Percentiles rank a stretch among this genome's conserved stretches.
Conservation (phyloP, 2,329 filamentous ascomycete genomes). For the Cladorrhinum sp. region DNA sequence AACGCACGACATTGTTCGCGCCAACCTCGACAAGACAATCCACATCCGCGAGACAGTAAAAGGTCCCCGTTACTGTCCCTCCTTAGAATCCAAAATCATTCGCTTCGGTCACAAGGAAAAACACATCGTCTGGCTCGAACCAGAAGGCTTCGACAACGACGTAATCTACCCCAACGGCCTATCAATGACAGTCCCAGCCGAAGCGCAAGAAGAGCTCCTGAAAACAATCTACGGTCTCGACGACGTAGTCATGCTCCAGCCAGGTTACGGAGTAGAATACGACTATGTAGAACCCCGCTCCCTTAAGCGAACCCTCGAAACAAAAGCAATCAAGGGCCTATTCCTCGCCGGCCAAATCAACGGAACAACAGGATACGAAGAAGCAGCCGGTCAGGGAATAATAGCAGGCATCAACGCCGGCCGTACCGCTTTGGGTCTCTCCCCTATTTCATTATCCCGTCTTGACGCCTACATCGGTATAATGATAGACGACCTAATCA, state of each 20-base stretch:
- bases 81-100: constrained; percentile 89
- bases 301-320: constrained; percentile 85
- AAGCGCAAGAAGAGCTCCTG: constrained; percentile 81
- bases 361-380: constrained; percentile 96
- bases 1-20: constrained; percentile 78
- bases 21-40: constrained; percentile 91
- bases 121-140: constrained; percentile 96
- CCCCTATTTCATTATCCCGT: constrained; percentile 67
- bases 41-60: constrained; percentile 95
- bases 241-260: constrained; percentile 85
- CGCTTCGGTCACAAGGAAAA: constrained; percentile 75
- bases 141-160: constrained; percentile 87
- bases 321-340: constrained; percentile 83
- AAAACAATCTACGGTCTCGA: constrained; percentile 85
- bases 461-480: constrained; percentile 95
- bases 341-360: constrained; percentile 97
- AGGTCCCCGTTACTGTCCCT: constrained; percentile 92
- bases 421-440: constrained; percentile 65
- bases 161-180: constrained; percentile 95
- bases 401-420: constrained; percentile 93
- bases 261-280: constrained; percentile 96
- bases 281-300: constrained; percentile 95
- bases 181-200: constrained; percentile 91
- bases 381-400: constrained; percentile 90
- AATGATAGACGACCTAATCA: constrained; percentile 97